Conservation (phyloP, 108 stramenopile genomes). For the Skeletonema grethae region DNA sequence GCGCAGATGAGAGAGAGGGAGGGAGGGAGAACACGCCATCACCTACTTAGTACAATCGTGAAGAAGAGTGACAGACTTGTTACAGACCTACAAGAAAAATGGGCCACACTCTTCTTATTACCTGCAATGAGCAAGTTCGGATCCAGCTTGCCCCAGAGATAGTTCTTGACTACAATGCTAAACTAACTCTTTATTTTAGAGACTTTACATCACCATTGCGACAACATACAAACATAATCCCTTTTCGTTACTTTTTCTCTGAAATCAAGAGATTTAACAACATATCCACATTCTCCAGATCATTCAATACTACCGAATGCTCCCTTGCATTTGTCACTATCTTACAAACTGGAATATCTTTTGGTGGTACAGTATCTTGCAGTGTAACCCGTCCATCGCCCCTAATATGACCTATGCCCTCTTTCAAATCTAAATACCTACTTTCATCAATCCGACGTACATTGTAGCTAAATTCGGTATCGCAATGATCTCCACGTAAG, state of each 20-base stretch:
- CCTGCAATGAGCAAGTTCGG: too few species aligned
- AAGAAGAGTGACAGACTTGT: too few species aligned
- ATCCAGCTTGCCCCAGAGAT: too few species aligned
- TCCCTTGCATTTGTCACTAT: constrained; percentile 15
- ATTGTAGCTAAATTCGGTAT: constrained; percentile 11
- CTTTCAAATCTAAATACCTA: constrained; percentile 5
- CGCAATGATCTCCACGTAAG: constrained; percentile 5
- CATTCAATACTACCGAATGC: constrained; percentile 24
- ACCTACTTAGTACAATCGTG: too few species aligned
- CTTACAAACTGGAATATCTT: constrained; percentile 12
- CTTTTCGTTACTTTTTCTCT: neutral
- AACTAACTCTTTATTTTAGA: too few species aligned
- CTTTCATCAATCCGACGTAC: neutral
- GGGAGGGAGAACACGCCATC: too few species aligned
- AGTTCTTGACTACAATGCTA: too few species aligned
- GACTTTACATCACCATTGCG: too few species aligned
- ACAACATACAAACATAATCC: too few species aligned
- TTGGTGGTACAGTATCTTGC: constrained; percentile 21
- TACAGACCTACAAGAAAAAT: too few species aligned
- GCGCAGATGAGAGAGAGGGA: too few species aligned
- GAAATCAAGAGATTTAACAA: constrained; percentile 5
- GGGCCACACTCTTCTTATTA: too few species aligned
- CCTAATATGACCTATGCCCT: constrained; percentile 1
- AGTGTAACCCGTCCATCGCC: constrained; percentile 21
- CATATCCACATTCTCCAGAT: constrained; percentile 16